These are phyloP conservation scores for Mycena venus DNA, from an alignment of 768 basidiomycete genomes.

Conservation along the genomic window DNA sequence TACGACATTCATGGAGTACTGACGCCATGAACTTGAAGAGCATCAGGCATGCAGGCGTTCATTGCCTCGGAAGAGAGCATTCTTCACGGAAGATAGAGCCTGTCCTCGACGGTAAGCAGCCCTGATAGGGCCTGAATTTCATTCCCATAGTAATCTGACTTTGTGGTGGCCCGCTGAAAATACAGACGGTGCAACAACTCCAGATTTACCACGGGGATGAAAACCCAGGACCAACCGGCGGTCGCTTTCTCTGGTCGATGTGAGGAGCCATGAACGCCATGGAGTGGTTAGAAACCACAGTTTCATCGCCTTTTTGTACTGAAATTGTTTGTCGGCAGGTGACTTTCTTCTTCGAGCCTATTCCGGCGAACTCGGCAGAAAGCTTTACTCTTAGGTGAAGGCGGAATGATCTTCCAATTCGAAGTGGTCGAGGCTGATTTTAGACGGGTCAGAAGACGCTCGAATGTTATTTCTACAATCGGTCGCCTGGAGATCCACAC, in stretches of 20 bases:
- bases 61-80: too few species aligned
- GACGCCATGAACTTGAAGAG: too few species aligned
- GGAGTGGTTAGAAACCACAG: too few species aligned
- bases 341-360: not conserved
- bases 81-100: too few species aligned
- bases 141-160: slow-evolving; percentile 25
- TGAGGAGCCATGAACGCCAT: not conserved
- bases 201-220: not conserved
- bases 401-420: not conserved
- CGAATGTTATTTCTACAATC: not conserved
- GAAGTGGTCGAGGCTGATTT: too few species aligned
- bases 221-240: not conserved
- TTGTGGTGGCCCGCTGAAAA: not conserved
- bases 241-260: not conserved
- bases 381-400: not conserved
- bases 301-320: not conserved
- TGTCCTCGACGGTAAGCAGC: not conserved
- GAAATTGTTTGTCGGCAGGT: not conserved
- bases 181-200: not conserved
- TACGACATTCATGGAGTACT: too few species aligned
- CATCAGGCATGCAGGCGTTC: too few species aligned
- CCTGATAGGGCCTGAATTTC: slow-evolving; percentile 1
- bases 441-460: not conserved
- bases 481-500: too few species aligned
- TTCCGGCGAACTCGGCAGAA: not conserved